Evolutionary conservation across 225 moss, liverwort and hornwort species (phyloP).

Genomic region (Ulota crispa): DNA sequence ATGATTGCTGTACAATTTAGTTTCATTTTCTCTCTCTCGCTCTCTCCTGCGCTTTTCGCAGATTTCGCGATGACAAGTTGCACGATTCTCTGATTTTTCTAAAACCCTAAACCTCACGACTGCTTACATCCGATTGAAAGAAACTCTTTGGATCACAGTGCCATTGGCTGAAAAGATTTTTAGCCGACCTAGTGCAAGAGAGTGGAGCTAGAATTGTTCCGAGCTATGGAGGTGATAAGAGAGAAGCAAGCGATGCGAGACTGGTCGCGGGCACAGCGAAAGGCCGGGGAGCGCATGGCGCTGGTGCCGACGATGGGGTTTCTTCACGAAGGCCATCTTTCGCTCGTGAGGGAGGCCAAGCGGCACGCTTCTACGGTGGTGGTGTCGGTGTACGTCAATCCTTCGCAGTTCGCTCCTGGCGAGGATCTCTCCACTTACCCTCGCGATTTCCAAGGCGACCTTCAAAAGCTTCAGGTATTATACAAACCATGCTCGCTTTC

Average conservation of each 20-base stretch:
- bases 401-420: conserved; percentile 85
- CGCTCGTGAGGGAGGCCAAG: conserved; percentile 72
- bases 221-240: conserved; percentile 64
- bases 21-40: not conserved
- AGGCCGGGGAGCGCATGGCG: conserved; percentile 64
- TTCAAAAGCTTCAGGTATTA: conserved; percentile 68
- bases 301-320: conserved; percentile 94
- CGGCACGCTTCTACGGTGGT: conserved; percentile 67
- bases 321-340: conserved; percentile 85
- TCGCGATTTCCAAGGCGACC: conserved; percentile 73
- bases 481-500: too few relatives aligned
- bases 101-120: not conserved
- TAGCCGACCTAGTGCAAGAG: not conserved
- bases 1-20: not conserved
- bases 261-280: conserved; percentile 68
- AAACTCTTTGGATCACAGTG: not conserved
- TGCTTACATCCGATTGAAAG: not conserved
- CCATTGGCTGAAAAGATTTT: not conserved
- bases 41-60: too few relatives aligned
- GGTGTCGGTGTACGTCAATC: conserved; percentile 90
- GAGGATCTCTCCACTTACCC: conserved; percentile 88
- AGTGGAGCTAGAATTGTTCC: too few relatives aligned
- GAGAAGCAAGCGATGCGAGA: conserved; percentile 83
- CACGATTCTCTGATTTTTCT: not conserved
- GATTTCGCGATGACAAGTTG: not conserved